Base-by-base conservation (phyloP, 2,329 filamentous ascomycete genomes). In the Aspergillus brunneoviolaceus region DNA sequence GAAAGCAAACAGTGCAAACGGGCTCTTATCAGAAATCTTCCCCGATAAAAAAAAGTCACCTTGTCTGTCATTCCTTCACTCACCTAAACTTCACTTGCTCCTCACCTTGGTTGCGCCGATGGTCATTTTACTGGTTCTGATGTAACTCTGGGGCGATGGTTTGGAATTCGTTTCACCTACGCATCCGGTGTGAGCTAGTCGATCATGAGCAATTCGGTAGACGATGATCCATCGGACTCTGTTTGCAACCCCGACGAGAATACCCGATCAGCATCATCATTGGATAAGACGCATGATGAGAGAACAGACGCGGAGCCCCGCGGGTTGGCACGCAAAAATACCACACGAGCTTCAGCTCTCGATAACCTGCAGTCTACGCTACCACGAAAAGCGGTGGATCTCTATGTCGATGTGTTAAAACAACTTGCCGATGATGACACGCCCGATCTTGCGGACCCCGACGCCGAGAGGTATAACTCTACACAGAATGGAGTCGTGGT, bases 401-500 rank as follows among this genome's bases (percentile, higher is more conserved):
- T 76, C 25, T 87, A 87, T 65, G 74, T 77, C 19, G 65, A 78
- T 14, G 63, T 86, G 1, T 73, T 85, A 31, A 88, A 90, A 64
- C 74, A 78, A 23, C 83, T 85, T 29, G 85, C 89, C 56, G 72
- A 80, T n/a, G 69, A 69, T 29, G 25, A 65, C 16, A 16, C 59
- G n/a, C 57, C 59, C n/a, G 51, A 50, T 14, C 21, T 53, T 31
- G 49, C 47, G 10, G 59, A 54, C 21, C 62, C 61, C 21, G 55
- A 49, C 31, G 58, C 63, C 9, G 60, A 65, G n/a, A 57, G 66
- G 2, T 82, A 59, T 51, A 60, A 72, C 51, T 54, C 77, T 39
- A 82, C 83, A 2, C 89, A 92, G 67, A 77, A 92, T 54, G 92
- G 92, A 23, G 80, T 86, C 27, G 86, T 87, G 0, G 66, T 76